Evolutionary conservation across 306 rosid species (phyloP).

Genomic region (Cicer arietinum): DNA sequence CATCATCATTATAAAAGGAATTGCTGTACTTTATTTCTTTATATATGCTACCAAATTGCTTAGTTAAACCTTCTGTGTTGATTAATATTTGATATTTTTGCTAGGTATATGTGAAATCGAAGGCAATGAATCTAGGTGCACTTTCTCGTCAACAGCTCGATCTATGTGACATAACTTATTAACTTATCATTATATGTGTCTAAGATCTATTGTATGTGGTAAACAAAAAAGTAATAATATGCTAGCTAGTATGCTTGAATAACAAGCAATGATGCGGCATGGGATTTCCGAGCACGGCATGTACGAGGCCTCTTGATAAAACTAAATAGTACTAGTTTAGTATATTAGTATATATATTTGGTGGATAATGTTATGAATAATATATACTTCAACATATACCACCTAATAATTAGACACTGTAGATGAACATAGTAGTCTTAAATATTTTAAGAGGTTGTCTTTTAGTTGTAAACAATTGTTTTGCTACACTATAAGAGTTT

Average conservation of each 20-base stretch:
- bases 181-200: conserved; percentile 22
- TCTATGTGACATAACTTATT: conserved; percentile 33
- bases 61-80: not conserved
- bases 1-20: conserved; percentile 26
- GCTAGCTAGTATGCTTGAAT: conserved; percentile 9
- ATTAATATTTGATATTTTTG: conserved; percentile 32
- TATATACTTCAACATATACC: no score
- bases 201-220: not conserved
- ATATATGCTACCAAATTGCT: conserved; percentile 34
- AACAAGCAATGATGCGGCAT: conserved; percentile 43
- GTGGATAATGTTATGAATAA: no score
- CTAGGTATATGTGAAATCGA: conserved; percentile 11
- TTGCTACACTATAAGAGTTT: no score
- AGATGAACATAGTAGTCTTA: no score
- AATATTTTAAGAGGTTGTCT: no score
- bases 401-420: no score
- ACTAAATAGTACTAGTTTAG: no score
- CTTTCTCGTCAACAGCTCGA: conserved; percentile 35
- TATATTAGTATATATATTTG: no score
- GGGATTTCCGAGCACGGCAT: not conserved
- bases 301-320: not conserved
- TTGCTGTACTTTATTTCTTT: conserved; percentile 33
- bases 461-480: no score
- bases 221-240: conserved; percentile 2
- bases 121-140: conserved; percentile 26